A percentile compares a stretch with the other conserved stretches of the same genome.
Conservation (phyloP, 2,329 filamentous ascomycete species). For the Xylariaceae sp. region DNA sequence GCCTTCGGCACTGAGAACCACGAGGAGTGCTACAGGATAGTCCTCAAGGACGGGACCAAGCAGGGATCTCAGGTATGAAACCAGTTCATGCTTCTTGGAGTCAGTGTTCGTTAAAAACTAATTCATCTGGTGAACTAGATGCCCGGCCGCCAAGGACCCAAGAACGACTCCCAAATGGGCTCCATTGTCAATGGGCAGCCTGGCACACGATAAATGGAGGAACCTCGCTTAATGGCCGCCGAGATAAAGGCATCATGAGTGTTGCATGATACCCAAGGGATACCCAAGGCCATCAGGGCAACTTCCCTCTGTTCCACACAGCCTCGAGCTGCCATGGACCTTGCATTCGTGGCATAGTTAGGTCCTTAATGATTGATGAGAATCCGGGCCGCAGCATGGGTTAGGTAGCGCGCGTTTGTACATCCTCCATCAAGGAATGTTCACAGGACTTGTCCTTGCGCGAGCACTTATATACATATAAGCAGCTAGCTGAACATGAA, state of each 20-base stretch:
- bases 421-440: slow-evolving; percentile 2
- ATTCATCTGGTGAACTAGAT: slow-evolving; percentile 36
- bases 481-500: slow-evolving; percentile 6
- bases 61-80: slow-evolving; percentile 55
- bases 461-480: not conserved
- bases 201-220: slow-evolving; percentile 15
- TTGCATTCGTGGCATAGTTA: too few relatives aligned
- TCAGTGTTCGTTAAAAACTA: not conserved
- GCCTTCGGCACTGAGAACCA: slow-evolving; percentile 82
- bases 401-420: not conserved
- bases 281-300: too few relatives aligned
- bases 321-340: too few relatives aligned
- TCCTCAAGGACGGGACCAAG: slow-evolving; percentile 70
- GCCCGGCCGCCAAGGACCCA: slow-evolving; percentile 47
- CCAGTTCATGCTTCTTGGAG: not conserved
- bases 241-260: too few relatives aligned
- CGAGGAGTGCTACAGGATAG: slow-evolving; percentile 77
- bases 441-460: not conserved
- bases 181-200: slow-evolving; percentile 40
- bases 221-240: not conserved
- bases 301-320: too few relatives aligned
- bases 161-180: slow-evolving; percentile 49
- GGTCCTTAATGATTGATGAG: too few relatives aligned
- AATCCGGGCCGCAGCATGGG: not conserved
- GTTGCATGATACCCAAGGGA: too few relatives aligned